phyloP scores from a whole-genome alignment of 176 grass and related monocot species.

The Ensete ventricosum region DNA sequence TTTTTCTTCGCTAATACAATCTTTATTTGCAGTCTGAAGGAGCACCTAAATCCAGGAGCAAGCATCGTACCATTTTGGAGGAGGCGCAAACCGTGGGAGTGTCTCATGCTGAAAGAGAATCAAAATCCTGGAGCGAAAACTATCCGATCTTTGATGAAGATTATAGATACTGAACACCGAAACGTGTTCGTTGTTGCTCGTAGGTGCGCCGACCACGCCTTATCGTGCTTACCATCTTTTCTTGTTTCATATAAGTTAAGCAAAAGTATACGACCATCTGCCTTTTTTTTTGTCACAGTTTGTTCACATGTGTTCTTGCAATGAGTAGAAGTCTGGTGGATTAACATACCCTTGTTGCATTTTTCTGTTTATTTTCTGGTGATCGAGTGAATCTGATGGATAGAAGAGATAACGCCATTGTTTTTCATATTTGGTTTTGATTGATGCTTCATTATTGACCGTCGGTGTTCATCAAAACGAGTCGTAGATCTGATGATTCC shows the following conservation, averaged over 20 bases:
- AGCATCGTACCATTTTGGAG: conserved; percentile 43
- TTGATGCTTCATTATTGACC: too few relatives aligned
- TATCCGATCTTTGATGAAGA: conserved; percentile 51
- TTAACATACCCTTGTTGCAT: too few relatives aligned
- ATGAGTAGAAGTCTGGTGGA: too few relatives aligned
- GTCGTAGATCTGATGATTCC: too few relatives aligned
- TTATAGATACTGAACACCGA: conserved; percentile 28
- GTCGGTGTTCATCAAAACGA: too few relatives aligned
- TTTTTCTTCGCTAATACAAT: neutral
- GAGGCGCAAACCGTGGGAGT: conserved; percentile 47
- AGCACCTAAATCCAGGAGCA: conserved; percentile 35
- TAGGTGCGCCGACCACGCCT: neutral
- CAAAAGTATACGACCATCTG: too few relatives aligned
- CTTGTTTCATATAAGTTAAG: too few relatives aligned
- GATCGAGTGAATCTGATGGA: too few relatives aligned
- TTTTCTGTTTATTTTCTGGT: too few relatives aligned
- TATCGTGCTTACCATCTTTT: too few relatives aligned
- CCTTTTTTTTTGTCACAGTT: too few relatives aligned
- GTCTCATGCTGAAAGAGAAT: conserved; percentile 49
- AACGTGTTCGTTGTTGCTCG: neutral
- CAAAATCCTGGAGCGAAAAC: conserved; percentile 47
- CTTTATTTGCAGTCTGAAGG: conserved; percentile 45
- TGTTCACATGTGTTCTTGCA: too few relatives aligned
- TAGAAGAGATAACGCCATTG: neutral
- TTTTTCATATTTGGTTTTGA: neutral